Percentiles rank a stretch among this genome's conserved stretches.
phyloP scores from a whole-genome alignment of 192 early-diverging fungal species.

The Entomortierella chlamydospora region DNA sequence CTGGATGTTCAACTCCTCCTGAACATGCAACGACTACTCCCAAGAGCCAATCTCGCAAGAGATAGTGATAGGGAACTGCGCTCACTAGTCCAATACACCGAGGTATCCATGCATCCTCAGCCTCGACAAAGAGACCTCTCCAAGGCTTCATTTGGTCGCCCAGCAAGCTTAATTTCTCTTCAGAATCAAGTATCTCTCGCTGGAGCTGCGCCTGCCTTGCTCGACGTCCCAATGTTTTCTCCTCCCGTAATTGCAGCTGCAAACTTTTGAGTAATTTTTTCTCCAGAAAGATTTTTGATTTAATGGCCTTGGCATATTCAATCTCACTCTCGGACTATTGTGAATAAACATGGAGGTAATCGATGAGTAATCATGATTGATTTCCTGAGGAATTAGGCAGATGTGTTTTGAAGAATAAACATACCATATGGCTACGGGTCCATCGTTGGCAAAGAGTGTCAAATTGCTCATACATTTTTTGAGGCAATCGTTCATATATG shows the following conservation, averaged over 20 bases:
- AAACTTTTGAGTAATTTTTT: conserved; percentile 6
- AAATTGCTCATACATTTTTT: conserved; percentile 26
- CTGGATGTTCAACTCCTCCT: conserved; percentile 62
- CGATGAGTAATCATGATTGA: neutral
- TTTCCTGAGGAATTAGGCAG: no score
- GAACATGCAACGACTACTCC: conserved; percentile 65
- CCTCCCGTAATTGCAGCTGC: conserved; percentile 25
- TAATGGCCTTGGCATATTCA: conserved; percentile 42
- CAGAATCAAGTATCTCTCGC: conserved; percentile 57
- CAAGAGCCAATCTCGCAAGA: conserved; percentile 82
- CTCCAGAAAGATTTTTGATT: conserved; percentile 31
- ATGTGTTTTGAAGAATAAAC: neutral
- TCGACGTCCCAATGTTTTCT: conserved; percentile 27
- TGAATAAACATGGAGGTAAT: neutral
- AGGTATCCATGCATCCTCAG: conserved; percentile 76
- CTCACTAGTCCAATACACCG: conserved; percentile 76
- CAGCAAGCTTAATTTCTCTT: conserved; percentile 78
- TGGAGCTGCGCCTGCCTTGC: conserved; percentile 25
- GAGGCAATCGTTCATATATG: conserved; percentile 45
- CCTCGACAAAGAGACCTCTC: conserved; percentile 62
- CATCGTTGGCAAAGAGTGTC: conserved; percentile 34
- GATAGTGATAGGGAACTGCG: conserved; percentile 77
- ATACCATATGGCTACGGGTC: conserved; percentile 33
- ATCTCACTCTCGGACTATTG: conserved; percentile 47
- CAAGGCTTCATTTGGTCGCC: conserved; percentile 73